These are phyloP conservation scores for Achaetomiella virescens DNA, from an alignment of 495 filamentous ascomycete species.

Conservation along the genomic window DNA sequence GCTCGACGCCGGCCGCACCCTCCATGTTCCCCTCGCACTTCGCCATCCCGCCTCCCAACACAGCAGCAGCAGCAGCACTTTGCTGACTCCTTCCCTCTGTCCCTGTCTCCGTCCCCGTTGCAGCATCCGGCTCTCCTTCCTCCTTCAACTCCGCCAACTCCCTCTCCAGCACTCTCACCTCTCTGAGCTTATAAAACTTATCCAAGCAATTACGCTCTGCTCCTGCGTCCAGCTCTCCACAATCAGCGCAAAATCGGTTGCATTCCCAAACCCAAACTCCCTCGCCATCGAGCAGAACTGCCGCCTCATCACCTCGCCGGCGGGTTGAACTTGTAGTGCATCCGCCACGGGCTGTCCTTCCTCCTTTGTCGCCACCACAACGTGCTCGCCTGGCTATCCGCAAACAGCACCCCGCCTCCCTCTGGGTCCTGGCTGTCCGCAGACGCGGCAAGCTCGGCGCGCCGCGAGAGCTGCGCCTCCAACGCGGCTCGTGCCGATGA, in stretches of 20 bases:
- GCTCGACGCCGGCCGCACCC: not conserved
- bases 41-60: not conserved
- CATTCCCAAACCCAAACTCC: slow-evolving; percentile 67
- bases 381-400: slow-evolving; percentile 24
- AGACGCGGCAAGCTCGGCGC: slow-evolving; percentile 60
- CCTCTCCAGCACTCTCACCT: slow-evolving; percentile 31
- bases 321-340: slow-evolving; percentile 65
- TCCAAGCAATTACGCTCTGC: slow-evolving; percentile 70
- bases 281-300: slow-evolving; percentile 90
- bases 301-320: slow-evolving; percentile 65
- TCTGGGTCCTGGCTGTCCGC: slow-evolving; percentile 33
- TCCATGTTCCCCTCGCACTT: not conserved
- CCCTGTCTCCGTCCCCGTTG: not conserved
- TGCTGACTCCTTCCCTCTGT: not conserved
- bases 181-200: slow-evolving; percentile 60
- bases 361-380: not conserved
- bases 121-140: not conserved
- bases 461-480: slow-evolving; percentile 72
- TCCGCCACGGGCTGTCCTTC: slow-evolving; percentile 28
- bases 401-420: slow-evolving; percentile 28
- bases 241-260: slow-evolving; percentile 82
- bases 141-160: slow-evolving; percentile 13
- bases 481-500: slow-evolving; percentile 80
- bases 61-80: not conserved
- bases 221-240: slow-evolving; percentile 93